Base-by-base conservation (phyloP, 768 basidiomycete genomes). In the Macrolepiota albuminosa region DNA sequence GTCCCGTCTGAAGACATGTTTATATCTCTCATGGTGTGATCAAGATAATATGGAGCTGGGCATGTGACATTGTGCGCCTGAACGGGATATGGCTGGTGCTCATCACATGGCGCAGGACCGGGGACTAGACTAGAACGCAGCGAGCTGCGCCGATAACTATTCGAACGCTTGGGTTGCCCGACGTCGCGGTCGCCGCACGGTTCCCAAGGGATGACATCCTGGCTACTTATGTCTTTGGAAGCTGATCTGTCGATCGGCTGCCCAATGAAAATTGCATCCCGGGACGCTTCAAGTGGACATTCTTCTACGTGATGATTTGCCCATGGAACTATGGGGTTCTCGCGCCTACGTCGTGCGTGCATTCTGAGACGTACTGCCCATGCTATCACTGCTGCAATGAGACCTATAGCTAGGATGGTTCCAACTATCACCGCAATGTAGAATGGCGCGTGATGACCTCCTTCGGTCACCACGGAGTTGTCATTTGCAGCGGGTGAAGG, bases 401-500 rank as follows among this genome's bases (percentile, higher is more conserved):
- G 73, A 6, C 80, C 78, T 52, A 83, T 61, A 37, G 76, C 72
- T 18, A 76, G 73, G 59, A 86, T 74, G 0, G 70, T 69, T 36
- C 79, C 84, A 3, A 85, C 70, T n/a, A 75, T 72, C 54, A 85
- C 75, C 29, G 74, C 81, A 4, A 82, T 65, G 63, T 84, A 84
- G 64, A 83, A 77, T 40, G 79, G 76, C 1, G 79, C 67, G 47
- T 69, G 63, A 58, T 77, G 76, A 4, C 60, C 49, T 13, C 49
- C 40, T 33, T 58, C 49, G 2, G 34, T 51, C 49, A 51, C 39
- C 24, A 21, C 31, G 6, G 48, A 16, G 46, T 58, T 51, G 11
- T 50, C 52, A 9, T 54, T 45, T 39, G 53, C 40, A 3, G 50
- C 34, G 34, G 61, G 45, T 31, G 63, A 61, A 16, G 60, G 18